Evolutionary conservation across 495 filamentous ascomycete genomes (phyloP), one percentile per base, ranked within the genome.

Genomic region (Cetradonia linearis): DNA sequence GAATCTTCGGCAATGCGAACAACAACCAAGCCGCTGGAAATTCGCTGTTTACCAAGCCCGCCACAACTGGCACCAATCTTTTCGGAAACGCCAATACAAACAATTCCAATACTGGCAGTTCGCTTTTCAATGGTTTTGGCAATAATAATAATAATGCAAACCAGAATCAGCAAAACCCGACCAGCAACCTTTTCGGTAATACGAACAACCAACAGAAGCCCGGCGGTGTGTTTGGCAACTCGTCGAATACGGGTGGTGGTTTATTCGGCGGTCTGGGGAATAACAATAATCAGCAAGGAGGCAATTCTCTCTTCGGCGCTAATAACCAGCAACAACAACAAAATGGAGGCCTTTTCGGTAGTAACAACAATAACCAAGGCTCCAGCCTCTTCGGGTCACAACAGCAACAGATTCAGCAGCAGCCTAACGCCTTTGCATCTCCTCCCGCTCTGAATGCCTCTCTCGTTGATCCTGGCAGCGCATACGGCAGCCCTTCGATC

Each of bases 401-500:
- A 42, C 77, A 76, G 59, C 72, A 72, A 23, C 72, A 74, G 31
- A 74, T 75, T 50, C 77, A 76, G 60, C 72, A 72, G 23, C 72
- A 74, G 36, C 76, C 75, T 50, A 76, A 76, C 30, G 72, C 69
- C 33, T 73, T 74, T 20, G 75, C 78, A 60, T 73, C 77, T 37
- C 82, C 82, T 36, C 83, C 83, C 61, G 80, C 85, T n/a, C 74
- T 92, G 46, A 84, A 83, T 30, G 81, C 89, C 1, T 92, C 88
- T 20, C 81, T 96, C 52, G 83, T 82, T 50, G 88, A 89, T 54
- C 75, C 76, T 18, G 72, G 71, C 25, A 83, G 85, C 46, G 89
- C 93, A 0, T 97, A 94, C 67, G 92, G 93, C 27, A 87, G 83
- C 57, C 76, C 83, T 67, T 86, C 87, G 3, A 79, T 97, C 16